A percentile compares a stretch with the other conserved stretches of the same genome.
Evolutionary conservation across 23 red algal species (phyloP).

Genomic region (Gracilaria domingensis): DNA sequence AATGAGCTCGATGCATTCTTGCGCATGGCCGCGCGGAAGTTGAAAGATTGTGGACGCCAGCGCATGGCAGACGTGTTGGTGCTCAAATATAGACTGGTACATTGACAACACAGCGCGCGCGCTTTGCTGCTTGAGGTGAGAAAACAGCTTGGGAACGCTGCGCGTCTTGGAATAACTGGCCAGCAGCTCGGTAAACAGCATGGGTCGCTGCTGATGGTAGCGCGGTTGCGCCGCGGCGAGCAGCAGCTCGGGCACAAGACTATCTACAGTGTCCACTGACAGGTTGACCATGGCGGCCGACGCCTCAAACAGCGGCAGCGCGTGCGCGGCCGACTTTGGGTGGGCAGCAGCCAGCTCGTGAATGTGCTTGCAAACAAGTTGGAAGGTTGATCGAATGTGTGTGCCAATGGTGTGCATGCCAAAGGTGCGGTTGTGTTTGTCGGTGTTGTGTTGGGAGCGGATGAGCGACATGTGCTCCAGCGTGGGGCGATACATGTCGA

Average conservation of each 20-base stretch:
- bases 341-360: neutral
- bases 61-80: neutral
- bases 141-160: neutral
- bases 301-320: neutral
- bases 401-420: neutral
- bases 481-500: conserved; percentile 13
- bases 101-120: neutral
- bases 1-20: neutral
- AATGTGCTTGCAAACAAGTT: neutral
- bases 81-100: neutral
- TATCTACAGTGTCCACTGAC: conserved; percentile 13
- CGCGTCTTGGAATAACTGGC: neutral
- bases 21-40: neutral
- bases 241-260: neutral
- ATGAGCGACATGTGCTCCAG: neutral
- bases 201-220: neutral
- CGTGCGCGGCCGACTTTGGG: neutral
- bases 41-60: neutral
- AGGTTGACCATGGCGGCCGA: neutral
- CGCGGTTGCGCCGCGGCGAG: neutral
- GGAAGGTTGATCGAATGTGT: neutral
- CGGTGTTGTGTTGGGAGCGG: neutral
- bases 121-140: neutral
- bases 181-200: neutral
- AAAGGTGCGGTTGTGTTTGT: neutral